Conservation (phyloP, 2,329 filamentous ascomycete genomes). For the Tolypocladium paradoxum region DNA sequence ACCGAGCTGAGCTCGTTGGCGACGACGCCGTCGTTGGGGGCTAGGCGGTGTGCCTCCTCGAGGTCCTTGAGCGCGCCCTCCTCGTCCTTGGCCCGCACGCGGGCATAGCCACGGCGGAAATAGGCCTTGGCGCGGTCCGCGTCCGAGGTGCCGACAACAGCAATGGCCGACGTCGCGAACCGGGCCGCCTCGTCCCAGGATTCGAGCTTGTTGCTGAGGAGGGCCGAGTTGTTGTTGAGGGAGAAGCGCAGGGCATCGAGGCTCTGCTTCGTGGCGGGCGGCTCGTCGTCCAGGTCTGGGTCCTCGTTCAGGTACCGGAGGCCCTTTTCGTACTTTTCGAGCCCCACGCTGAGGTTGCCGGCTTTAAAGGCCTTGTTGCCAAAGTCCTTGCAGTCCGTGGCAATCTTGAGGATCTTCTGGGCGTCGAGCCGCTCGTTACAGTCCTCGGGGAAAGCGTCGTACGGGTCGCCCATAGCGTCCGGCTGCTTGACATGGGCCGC, state of each 20-base stretch:
- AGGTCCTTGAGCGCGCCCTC: conserved; percentile 69
- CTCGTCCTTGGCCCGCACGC: conserved; percentile 69
- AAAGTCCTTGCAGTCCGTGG: conserved; percentile 75
- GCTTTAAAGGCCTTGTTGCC: conserved; percentile 89
- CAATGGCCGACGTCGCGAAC: conserved; percentile 63
- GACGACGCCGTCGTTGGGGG: conserved; percentile 65
- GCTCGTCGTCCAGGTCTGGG: conserved; percentile 61
- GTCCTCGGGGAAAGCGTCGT: conserved; percentile 95
- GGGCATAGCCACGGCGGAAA: conserved; percentile 72
- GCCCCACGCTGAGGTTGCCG: conserved; percentile 55
- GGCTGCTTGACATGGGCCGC: conserved; percentile 56
- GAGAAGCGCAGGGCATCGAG: conserved; percentile 70
- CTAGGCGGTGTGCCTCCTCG: conserved; percentile 62
- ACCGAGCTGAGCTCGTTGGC: conserved; percentile 64
- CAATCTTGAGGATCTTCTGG: conserved; percentile 64
- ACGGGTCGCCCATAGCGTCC: conserved; percentile 78
- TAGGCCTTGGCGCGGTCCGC: conserved; percentile 81
- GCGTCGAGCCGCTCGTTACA: conserved; percentile 53
- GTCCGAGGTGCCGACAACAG: conserved; percentile 53
- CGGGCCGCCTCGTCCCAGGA: conserved; percentile 59
- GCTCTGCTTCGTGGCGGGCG: conserved; percentile 53
- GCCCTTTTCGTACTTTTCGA: conserved; percentile 92
- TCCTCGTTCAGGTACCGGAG: conserved; percentile 83
- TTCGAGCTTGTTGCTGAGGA: conserved; percentile 73
- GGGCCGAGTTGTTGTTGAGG: conserved; percentile 78